Percentiles rank a stretch among this genome's conserved stretches.
Conservation (phyloP, 2,329 filamentous ascomycete species). For the Blastomyces emzantsi region DNA sequence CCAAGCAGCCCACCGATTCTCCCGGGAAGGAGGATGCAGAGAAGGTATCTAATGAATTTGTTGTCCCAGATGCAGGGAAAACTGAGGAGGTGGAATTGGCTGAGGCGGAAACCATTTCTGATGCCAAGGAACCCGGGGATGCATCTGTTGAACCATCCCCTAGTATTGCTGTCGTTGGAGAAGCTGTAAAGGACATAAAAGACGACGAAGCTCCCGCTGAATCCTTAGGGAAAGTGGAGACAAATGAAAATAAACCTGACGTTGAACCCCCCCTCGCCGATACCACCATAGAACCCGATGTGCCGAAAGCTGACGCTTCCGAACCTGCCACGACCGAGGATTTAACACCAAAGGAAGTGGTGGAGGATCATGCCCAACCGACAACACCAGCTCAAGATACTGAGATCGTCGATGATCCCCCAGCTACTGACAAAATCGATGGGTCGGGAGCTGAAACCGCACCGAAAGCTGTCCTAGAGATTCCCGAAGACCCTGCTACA, state of each 20-base stretch:
- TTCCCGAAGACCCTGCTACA: neutral
- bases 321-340: conserved; percentile 8
- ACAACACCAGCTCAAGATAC: conserved; percentile 13
- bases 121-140: conserved; percentile 6
- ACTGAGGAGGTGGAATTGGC: neutral
- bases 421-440: conserved; percentile 7
- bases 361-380: conserved; percentile 5
- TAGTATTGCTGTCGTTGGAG: conserved; percentile 2
- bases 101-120: conserved; percentile 10
- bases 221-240: neutral
- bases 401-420: conserved; percentile 11
- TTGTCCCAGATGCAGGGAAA: neutral
- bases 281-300: conserved; percentile 11
- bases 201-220: neutral
- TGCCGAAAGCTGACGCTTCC: conserved; percentile 10
- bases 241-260: conserved; percentile 9
- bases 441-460: neutral
- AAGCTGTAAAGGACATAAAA: neutral
- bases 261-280: conserved; percentile 10
- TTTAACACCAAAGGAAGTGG: conserved; percentile 10
- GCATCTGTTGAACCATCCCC: conserved; percentile 12
- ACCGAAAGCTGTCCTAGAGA: neutral
- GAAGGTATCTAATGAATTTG: conserved; percentile 7
- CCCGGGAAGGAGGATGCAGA: conserved; percentile 11
- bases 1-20: neutral